Evolutionary conservation across 768 basidiomycete species (phyloP), one percentile per base, ranked within the genome.

Genomic region (Daedaleopsis nitida): DNA sequence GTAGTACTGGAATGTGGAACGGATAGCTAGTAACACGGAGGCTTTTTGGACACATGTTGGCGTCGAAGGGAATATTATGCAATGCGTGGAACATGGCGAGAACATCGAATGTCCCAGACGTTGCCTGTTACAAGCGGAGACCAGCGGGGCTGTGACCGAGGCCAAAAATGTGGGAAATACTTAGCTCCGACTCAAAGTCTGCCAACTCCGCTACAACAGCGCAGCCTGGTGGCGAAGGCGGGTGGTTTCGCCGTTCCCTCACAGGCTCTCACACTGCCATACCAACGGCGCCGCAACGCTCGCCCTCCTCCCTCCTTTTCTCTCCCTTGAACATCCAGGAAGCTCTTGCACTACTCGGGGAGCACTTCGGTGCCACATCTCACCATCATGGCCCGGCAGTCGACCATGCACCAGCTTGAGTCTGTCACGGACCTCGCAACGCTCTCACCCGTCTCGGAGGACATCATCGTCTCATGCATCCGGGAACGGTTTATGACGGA

Each of bases 401-500:
- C 81, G 55, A 76, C 80, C 63, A 74, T 80, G 74, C 87, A 88
- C 71, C 86, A 87, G 71, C 84, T 92, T 66, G 91, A 91, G 79
- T 83, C 81, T 60, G 81, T 85, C 62, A 80, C 78, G 16, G 89
- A 94, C 84, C 85, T 94, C 71, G 75, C 87, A 23, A 75, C 77
- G 47, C 81, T 94, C 57, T 78, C 86, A 2, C 76, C 86, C 38
- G 73, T 91, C 64, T 87, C 89, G 13, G 93, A 95, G 79, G 93
- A 95, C 73, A 81, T 87, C 72, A 86, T 95, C 72, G 90, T 92
- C 60, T 83, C 90, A 62, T 89, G 89, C 67, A 82, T 96, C 62
- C 87, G 93, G 35, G 92, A 94, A 71, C 83, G 93, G 16, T 94
- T 94, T 76, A 87, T 93, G 83, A 77, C 86, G 2, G 93, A 94